Evolutionary conservation across 139 green algal genomes (phyloP).

Genomic region (Pseudopediastrum boryanum): DNA sequence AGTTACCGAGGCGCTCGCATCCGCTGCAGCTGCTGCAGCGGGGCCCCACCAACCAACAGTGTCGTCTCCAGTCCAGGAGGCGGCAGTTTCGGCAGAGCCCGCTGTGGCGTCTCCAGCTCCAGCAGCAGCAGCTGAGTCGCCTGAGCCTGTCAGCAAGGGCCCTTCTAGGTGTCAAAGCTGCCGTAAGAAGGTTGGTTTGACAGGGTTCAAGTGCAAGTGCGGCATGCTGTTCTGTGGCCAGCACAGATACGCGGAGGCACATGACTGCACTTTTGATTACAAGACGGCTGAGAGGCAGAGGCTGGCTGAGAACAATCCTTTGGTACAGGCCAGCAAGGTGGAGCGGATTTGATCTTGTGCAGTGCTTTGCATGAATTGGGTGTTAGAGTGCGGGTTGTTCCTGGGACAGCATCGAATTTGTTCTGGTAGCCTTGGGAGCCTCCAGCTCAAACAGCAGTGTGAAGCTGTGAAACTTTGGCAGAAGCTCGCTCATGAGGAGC

Average conservation of each 20-base stretch:
- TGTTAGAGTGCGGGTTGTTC: no score
- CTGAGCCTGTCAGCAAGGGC: background rate
- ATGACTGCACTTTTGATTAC: constrained; percentile 89
- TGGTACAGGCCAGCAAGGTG: constrained; percentile 65
- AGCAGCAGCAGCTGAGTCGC: background rate
- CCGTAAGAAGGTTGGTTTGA: constrained; percentile 84
- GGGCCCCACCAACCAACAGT: background rate
- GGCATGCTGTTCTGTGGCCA: constrained; percentile 74
- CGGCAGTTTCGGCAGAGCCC: background rate
- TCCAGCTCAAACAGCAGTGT: no score
- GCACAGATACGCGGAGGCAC: constrained; percentile 86
- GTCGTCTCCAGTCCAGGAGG: background rate
- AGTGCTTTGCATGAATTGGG: no score
- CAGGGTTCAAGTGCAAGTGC: constrained; percentile 91
- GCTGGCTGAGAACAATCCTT: constrained; percentile 68
- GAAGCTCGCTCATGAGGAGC: no score
- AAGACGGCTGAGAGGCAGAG: constrained; percentile 64
- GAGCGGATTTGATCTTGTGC: constrained; percentile 57
- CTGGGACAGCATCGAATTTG: no score
- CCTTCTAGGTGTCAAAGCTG: constrained; percentile 41
- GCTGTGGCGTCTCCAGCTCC: background rate
- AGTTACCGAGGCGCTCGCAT: background rate
- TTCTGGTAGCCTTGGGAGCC: no score
- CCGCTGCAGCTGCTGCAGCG: background rate
- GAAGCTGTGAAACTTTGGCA: no score